Evolutionary conservation across 768 basidiomycete species (phyloP), one percentile per base, ranked within the genome.

Genomic region (Leccinum imitatum): DNA sequence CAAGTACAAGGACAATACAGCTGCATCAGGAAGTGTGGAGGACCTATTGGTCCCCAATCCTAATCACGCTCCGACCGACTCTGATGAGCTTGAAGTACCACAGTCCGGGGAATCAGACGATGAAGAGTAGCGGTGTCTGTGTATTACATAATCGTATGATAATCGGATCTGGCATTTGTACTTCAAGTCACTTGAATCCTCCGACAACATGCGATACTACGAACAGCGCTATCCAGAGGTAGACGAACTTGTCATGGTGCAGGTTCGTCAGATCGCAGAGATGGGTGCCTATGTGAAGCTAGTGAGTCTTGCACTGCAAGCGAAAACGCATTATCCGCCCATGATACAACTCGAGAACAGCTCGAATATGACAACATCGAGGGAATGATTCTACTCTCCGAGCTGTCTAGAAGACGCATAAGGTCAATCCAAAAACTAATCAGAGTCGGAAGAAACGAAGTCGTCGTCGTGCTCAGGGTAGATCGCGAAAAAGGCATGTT

Each of bases 241-340:
- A 63, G 96, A 99, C 73, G 93, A 97, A 74, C 87, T 98, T 54
- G 97, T 98, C 76, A 98, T 98, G 96, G 97, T 99, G 13, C 95
- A 98, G 73, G 97, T 99, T 63, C 91, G 93, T 74, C 94, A 97
- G 78, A 99, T 99, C 69, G 93, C 95, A 55, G 96, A 99, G 76
- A 99, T 98, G 96, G 97, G 97, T 52, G 97, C 97, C 50, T 98
- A 99, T 74, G 97, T 99, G 64, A 98, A 98, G 72, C 82, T 99
- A 67, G 95, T 96, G 65, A 67, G 90, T 79, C 21, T 10, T n/a
- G 23, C 21, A 1, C 14, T 35, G 15, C 50, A 52, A 14, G 7
- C n/a, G n/a, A 46, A 1, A 15, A 47, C 25, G 3, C 5, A 54
- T 47, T 17, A 17, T 55, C 51, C 13, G 4, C 58, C 25, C 17